Base-by-base conservation (phyloP, 257 asterid genomes). In the Craterostigma plantagineum region DNA sequence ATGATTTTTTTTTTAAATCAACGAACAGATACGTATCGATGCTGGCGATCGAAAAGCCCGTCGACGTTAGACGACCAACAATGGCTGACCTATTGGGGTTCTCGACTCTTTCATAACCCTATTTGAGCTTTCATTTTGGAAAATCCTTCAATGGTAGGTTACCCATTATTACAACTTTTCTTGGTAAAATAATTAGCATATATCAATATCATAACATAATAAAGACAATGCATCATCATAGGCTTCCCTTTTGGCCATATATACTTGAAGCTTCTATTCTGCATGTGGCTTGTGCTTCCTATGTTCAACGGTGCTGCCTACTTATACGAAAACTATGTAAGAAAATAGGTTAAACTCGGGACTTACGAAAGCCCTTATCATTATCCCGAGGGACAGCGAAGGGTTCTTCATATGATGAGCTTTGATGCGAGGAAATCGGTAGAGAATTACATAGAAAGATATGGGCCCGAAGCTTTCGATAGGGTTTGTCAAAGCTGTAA, bases 161-260 rank as follows among this genome's bases (percentile, higher is more conserved):
- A 10, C 11, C 4, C 43, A 39, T 39, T 11, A 12, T 11, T 7
- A n/a, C 15, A 12, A 39, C 1, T 7, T 42, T 12, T 7, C 10
- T 12, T 4, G 10, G 27, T 6, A 43, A 43, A 16, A 43, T 7
- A 34, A 17, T 14, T 2, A n/a, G 30, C 1, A 14, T 0, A 18
- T n/a, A n/a, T n/a, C n/a, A n/a, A n/a, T n/a, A n/a, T n/a, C n/a
- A n/a, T n/a, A 5, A 18, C 3, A 11, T 17, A 33, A 4, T 14
- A 33, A 8, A 11, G 8, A 33, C 4, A n/a, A 6, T 15, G 48
- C 10, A 14, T 1, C 12, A 11, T 11, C 15, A 12, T 62, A 87
- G 98, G 95, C 59, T 90, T 18, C 95, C 94, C n/a, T 61, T 90
- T 52, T 83, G 98, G 98, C 59, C 91, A 8, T 77, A 74, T 87